Evolutionary conservation across 768 basidiomycete genomes (phyloP).

Genomic region (Termitomyces sp.): DNA sequence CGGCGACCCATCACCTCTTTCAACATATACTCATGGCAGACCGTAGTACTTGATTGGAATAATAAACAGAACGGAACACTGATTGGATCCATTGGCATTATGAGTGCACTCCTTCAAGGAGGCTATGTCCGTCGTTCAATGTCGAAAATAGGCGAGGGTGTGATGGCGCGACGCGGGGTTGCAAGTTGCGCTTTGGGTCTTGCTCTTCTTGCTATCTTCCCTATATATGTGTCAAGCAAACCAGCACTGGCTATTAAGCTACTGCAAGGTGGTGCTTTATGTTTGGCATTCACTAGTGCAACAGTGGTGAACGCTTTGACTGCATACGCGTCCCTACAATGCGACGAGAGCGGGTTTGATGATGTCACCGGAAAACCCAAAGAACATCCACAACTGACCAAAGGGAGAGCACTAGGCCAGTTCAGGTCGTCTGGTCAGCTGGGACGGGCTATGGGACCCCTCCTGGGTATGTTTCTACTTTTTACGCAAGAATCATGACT

Average conservation of each 20-base stretch:
- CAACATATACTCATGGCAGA: not conserved
- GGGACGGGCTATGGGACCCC: conserved; percentile 87
- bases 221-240: conserved; percentile 43
- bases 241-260: conserved; percentile 45
- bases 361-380: conserved; percentile 51
- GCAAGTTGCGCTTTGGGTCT: conserved; percentile 70
- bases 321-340: conserved; percentile 86
- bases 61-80: conserved; percentile 86
- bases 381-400: conserved; percentile 67
- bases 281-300: conserved; percentile 91
- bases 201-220: conserved; percentile 66
- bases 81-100: conserved; percentile 84
- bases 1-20: not conserved
- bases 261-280: conserved; percentile 70
- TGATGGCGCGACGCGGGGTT: conserved; percentile 82
- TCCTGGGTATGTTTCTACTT: conserved; percentile 59
- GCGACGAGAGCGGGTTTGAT: conserved; percentile 66
- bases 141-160: conserved; percentile 71
- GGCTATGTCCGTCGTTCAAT: conserved; percentile 88
- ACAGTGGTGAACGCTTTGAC: conserved; percentile 95
- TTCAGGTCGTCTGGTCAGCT: conserved; percentile 95
- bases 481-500: conserved; percentile 17
- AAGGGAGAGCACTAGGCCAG: conserved; percentile 79
- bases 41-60: conserved; percentile 80
- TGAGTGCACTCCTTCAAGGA: conserved; percentile 89